Evolutionary conservation across 306 rosid species (phyloP), one percentile per base, ranked within the genome.

Genomic region (Lagenaria siceraria): DNA sequence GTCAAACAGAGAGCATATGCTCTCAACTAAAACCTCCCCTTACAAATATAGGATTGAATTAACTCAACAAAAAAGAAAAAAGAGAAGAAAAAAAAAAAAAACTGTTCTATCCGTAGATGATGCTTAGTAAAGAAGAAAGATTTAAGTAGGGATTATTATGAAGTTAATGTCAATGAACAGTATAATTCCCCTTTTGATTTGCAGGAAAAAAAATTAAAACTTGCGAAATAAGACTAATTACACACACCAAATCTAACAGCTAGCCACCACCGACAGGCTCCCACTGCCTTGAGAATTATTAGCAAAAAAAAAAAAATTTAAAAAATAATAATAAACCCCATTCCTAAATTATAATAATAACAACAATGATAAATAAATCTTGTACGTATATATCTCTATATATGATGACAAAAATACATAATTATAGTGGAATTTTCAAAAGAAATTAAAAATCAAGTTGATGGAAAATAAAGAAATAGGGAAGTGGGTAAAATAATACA

Each of bases 141-240:
- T 38, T 65, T 65, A 38, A 65, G 73, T 65, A 38, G 73, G 52
- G 73, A 36, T 65, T 36, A 38, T 36, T 40, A 40, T 66, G 10
- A 66, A 40, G 74, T 66, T 66, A 64, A 21, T 66, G 74, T 66
- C 74, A 21, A 66, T 66, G 52, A 66, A 66, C 19, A 38, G 74
- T 38, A 12, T 40, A 66, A 66, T 66, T 66, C 74, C 74, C 4
- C 31, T 38, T 66, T 66, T 66, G 52, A 38, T 66, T 66, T 38
- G 31, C 52, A n/a, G 13, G 6, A 18, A 62, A 61, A 31, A 31
- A 27, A 7, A 60, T 2, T 8, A 35, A 64, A 64, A 63, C 70
- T 63, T 19, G 72, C 36, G 48, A 66, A 38, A 38, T 38, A 38
- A 66, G 52, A 38, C 18, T 66, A 66, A 66, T 66, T 66, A 36